A percentile compares a stretch with the other conserved stretches of the same genome.
phyloP scores from a whole-genome alignment of 305 asterid genomes.

The Fraxinus floribunda region DNA sequence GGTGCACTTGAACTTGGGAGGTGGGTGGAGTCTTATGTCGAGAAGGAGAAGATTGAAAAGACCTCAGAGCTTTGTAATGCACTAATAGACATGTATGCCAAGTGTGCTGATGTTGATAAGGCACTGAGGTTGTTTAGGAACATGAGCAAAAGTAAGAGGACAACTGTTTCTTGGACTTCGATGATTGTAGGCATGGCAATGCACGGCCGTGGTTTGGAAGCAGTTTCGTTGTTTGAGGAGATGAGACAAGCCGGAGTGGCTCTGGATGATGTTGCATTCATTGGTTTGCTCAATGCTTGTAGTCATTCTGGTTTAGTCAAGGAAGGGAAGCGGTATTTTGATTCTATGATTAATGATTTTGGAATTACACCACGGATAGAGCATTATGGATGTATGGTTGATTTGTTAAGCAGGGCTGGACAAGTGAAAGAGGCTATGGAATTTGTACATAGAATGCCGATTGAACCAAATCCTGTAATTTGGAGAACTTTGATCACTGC shows the following conservation, averaged over 20 bases:
- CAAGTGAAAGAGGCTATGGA: constrained; percentile 55
- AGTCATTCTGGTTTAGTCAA: constrained; percentile 76
- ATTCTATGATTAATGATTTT: constrained; percentile 51
- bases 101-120: constrained; percentile 74
- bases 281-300: constrained; percentile 75
- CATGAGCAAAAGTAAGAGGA: constrained; percentile 47
- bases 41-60: constrained; percentile 50
- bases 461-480: constrained; percentile 64
- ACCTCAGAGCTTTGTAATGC: constrained; percentile 56
- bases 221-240: constrained; percentile 63
- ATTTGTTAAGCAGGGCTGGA: constrained; percentile 73
- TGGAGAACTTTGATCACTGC: constrained; percentile 60
- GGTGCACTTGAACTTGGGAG: constrained; percentile 79
- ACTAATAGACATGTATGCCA: constrained; percentile 73
- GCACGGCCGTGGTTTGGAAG: constrained; percentile 71
- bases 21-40: constrained; percentile 59
- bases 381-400: constrained; percentile 91
- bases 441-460: constrained; percentile 56
- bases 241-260: constrained; percentile 42
- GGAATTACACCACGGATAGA: constrained; percentile 60
- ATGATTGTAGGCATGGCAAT: constrained; percentile 63
- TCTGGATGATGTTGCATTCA: constrained; percentile 69
- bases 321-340: constrained; percentile 55
- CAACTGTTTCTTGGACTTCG: constrained; percentile 75
- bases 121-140: constrained; percentile 50